Evolutionary conservation across 2,329 filamentous ascomycete genomes (phyloP).

Genomic region (Coniochaeta sp.): DNA sequence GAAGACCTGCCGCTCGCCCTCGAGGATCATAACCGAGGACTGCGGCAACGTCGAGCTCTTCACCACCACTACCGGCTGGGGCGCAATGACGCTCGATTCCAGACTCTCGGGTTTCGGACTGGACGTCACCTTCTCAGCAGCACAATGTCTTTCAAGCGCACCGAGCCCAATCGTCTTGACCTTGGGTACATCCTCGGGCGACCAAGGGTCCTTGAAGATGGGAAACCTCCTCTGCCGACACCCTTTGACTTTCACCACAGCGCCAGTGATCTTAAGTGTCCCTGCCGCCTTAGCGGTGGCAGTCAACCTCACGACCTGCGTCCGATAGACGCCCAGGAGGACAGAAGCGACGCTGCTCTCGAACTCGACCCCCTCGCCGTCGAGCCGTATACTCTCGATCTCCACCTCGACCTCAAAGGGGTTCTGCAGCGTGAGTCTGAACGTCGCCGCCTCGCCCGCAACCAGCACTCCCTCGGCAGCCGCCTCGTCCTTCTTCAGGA

Average conservation of each 20-base stretch:
- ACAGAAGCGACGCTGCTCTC: slow-evolving; percentile 58
- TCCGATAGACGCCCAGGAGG: slow-evolving; percentile 71
- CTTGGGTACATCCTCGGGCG: slow-evolving; percentile 60
- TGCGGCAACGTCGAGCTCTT: slow-evolving; percentile 74
- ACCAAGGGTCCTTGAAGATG: slow-evolving; percentile 74
- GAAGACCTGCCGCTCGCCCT: slow-evolving; percentile 77
- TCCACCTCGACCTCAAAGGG: slow-evolving; percentile 90
- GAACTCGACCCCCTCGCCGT: slow-evolving; percentile 67
- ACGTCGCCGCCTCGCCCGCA: slow-evolving; percentile 68
- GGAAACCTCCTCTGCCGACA: slow-evolving; percentile 80
- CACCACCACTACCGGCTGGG: slow-evolving; percentile 71
- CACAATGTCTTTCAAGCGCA: slow-evolving; percentile 42
- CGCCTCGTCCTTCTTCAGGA: slow-evolving; percentile 60
- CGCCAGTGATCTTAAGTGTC: slow-evolving; percentile 67
- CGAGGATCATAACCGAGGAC: slow-evolving; percentile 83
- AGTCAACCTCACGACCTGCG: slow-evolving; percentile 67
- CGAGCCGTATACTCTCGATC: slow-evolving; percentile 72
- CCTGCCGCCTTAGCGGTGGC: slow-evolving; percentile 64
- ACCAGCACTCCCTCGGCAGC: slow-evolving; percentile 65
- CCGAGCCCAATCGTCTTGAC: slow-evolving; percentile 67
- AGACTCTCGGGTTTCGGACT: slow-evolving; percentile 43
- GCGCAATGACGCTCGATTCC: slow-evolving; percentile 66
- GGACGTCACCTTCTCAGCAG: slow-evolving; percentile 23
- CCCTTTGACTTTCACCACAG: slow-evolving; percentile 69
- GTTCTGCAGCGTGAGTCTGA: slow-evolving; percentile 83